A percentile compares a stretch with the other conserved stretches of the same genome.
Evolutionary conservation across 2,329 filamentous ascomycete genomes (phyloP).

Genomic region (Sporothrix sp.): DNA sequence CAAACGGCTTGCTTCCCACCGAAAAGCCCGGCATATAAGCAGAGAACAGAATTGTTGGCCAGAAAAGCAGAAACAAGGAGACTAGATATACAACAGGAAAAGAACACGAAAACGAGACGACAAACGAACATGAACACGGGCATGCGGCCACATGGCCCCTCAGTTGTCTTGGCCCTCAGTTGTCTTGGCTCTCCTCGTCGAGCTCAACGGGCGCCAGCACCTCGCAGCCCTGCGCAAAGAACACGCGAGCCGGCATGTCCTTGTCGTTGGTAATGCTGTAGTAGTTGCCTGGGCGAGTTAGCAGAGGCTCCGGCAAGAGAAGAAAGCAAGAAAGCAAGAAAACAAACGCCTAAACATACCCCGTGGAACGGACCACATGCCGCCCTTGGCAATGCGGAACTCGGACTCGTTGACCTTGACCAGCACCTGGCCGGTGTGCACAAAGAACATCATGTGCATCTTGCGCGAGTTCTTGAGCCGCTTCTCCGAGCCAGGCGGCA

Average conservation of each 20-base stretch:
- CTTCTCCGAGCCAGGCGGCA: conserved; percentile 76
- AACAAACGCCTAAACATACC: conserved; percentile 48
- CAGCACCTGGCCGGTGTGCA: conserved; percentile 70
- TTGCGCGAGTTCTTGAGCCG: conserved; percentile 82
- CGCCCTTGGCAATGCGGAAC: conserved; percentile 79
- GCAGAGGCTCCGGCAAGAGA: neutral
- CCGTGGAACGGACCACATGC: conserved; percentile 89
- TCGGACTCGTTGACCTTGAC: conserved; percentile 66
- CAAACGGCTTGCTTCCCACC: neutral
- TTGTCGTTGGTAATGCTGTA: conserved; percentile 84
- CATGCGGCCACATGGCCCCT: too few relatives aligned
- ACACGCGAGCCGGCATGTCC: conserved; percentile 62
- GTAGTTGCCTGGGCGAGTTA: conserved; percentile 60
- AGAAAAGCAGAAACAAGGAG: neutral
- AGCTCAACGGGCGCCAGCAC: conserved; percentile 24
- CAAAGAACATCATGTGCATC: conserved; percentile 97
- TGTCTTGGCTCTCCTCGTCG: conserved; percentile 4
- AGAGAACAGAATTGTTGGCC: neutral
- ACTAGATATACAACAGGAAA: neutral
- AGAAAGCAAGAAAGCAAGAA: conserved; percentile 5
- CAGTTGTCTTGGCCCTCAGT: neutral
- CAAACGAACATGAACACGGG: too few relatives aligned
- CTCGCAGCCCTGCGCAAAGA: conserved; percentile 85
- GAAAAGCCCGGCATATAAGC: neutral
- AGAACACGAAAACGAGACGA: too few relatives aligned